Evolutionary conservation across 2,329 filamentous ascomycete species (phyloP).

Genomic region (Xylariaceae sp.): DNA sequence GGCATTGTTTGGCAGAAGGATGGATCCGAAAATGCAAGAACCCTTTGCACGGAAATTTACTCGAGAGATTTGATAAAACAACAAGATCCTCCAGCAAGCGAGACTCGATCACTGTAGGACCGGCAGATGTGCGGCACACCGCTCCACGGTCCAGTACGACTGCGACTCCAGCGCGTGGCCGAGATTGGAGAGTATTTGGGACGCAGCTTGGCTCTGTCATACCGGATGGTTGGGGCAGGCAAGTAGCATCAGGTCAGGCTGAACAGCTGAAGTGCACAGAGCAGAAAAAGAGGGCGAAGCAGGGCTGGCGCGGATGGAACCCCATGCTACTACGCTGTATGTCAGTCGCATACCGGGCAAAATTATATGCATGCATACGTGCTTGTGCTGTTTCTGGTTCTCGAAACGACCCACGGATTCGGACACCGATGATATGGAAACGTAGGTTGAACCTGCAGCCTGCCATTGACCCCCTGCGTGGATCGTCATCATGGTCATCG

Average conservation of each 20-base stretch:
- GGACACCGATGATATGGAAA: not conserved
- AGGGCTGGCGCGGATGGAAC: not conserved
- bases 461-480: not conserved
- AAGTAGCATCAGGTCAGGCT: too few relatives aligned
- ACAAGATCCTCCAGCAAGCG: slow-evolving; percentile 2
- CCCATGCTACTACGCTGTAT: not conserved
- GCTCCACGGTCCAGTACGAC: slow-evolving; percentile 7
- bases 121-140: slow-evolving; percentile 11
- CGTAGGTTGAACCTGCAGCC: not conserved
- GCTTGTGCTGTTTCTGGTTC: not conserved
- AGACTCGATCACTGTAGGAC: slow-evolving; percentile 12
- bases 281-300: not conserved
- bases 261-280: not conserved
- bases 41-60: too few relatives aligned
- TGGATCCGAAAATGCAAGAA: too few relatives aligned
- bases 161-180: not conserved
- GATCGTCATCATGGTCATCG: too few relatives aligned
- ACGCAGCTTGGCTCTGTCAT: too few relatives aligned
- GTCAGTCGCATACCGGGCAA: not conserved
- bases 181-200: too few relatives aligned
- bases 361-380: not conserved
- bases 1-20: too few relatives aligned
- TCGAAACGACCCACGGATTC: not conserved
- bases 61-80: too few relatives aligned
- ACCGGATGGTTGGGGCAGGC: too few relatives aligned